These are phyloP conservation scores for Phytophthora litchii DNA, from an alignment of 352 stramenopile species.

Conservation along the genomic window DNA sequence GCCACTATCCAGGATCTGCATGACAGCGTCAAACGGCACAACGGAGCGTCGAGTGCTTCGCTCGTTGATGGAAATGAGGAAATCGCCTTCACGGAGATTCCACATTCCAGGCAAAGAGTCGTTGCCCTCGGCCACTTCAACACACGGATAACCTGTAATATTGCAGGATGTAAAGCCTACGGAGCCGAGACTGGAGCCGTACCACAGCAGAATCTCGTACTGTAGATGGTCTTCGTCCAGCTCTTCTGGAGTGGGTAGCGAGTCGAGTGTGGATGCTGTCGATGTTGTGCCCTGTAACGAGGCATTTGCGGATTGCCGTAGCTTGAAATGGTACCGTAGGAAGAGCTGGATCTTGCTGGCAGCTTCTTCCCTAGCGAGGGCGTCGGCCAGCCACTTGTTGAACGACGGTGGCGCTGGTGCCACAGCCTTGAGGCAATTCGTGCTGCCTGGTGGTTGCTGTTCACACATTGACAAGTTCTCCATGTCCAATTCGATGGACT, in stretches of 20 bases:
- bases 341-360: constrained; percentile 47
- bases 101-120: constrained; percentile 70
- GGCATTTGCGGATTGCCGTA: constrained; percentile 18
- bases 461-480: constrained; percentile 5
- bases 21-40: constrained; percentile 52
- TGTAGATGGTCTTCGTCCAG: constrained; percentile 48
- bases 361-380: constrained; percentile 35
- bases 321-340: constrained; percentile 35
- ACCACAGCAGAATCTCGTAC: constrained; percentile 70
- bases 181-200: constrained; percentile 54
- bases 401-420: constrained; percentile 36
- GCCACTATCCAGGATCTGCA: constrained; percentile 65
- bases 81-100: constrained; percentile 64
- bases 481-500: constrained; percentile 8
- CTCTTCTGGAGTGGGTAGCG: constrained; percentile 32
- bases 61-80: constrained; percentile 67
- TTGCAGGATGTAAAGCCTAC: constrained; percentile 53
- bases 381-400: constrained; percentile 40
- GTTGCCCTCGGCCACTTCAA: constrained; percentile 61
- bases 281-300: constrained; percentile 36
- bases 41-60: constrained; percentile 41
- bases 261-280: constrained; percentile 32
- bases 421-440: constrained; percentile 17
- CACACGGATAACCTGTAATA: constrained; percentile 57
- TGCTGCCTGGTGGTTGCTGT: constrained; percentile 24